Base-by-base conservation (phyloP, 108 stramenopile genomes). In the Chaetoceros tenuissimus region DNA sequence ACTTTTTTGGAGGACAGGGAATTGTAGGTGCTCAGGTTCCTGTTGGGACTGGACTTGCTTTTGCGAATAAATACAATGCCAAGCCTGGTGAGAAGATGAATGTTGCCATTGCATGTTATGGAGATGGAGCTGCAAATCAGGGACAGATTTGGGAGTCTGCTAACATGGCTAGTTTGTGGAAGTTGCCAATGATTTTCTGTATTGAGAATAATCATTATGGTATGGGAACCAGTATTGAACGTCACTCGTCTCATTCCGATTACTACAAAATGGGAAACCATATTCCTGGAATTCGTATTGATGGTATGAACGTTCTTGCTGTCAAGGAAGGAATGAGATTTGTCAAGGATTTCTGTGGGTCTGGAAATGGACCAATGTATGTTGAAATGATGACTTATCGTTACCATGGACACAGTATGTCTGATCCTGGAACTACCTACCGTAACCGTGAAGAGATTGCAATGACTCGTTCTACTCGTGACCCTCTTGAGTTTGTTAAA, bases 181-280 rank as follows among this genome's bases (percentile, higher is more conserved):
- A 92, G 59, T 67, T 99, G 62, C 99, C 99, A 51, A 94, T 96
- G 88, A 96, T 99, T 62, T 97, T 96, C 70, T 95, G 93, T 73
- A 97, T 97, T 64, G 99, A 99, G 73, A 99, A 99, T 87, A 99
- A 99, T 75, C 95, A 96, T 53, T 99, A 99, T 64, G 99, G 99
- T 55, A 99, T 99, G 99, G 99, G 99, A 60, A 99, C 99, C 20
- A 88, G 85, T 60, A 96, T 95, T 60, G 95, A 98, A 65, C 82
- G 99, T 57, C 94, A 94, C 66, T 95, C 95, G 16, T 79, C 74
- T 54, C 95, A 96, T 64, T 77, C 71, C 26, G 93, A 97, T 55
- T 99, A 99, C 81, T 98, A 97, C 94, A 97, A 95, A 73, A 98
- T 98, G 97, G 97, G 97, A 49, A 96, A 96, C 71, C 71, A 89